Evolutionary conservation across 2,329 filamentous ascomycete species (phyloP).

Genomic region (Fusarium torreyae): DNA sequence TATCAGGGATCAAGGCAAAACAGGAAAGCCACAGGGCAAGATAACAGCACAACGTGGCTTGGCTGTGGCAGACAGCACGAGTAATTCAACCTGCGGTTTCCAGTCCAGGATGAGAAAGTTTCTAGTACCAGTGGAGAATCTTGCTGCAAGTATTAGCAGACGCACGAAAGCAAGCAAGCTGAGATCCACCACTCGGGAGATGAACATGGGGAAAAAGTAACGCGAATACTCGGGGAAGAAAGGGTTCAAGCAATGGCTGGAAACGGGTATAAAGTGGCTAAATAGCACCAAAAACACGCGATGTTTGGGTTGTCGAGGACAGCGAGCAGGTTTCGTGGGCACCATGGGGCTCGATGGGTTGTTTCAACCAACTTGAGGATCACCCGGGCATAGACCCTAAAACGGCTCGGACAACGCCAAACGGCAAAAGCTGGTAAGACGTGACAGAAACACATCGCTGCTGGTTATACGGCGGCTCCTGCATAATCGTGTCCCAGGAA

Average conservation of each 20-base stretch:
- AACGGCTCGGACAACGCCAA: slow-evolving; percentile 17
- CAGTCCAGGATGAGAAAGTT: slow-evolving; percentile 29
- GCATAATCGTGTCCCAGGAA: slow-evolving; percentile 10
- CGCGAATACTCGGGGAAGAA: background rate
- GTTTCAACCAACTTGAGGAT: slow-evolving; percentile 33
- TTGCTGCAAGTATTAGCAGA: slow-evolving; percentile 35
- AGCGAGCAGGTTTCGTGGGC: slow-evolving; percentile 31
- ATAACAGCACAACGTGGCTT: slow-evolving; percentile 24
- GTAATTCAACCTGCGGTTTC: slow-evolving; percentile 13
- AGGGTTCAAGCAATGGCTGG: slow-evolving; percentile 1
- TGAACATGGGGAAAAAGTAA: slow-evolving; percentile 14
- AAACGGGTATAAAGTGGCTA: background rate
- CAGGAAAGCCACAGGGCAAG: slow-evolving; percentile 1
- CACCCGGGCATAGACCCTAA: slow-evolving; percentile 34
- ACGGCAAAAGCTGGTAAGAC: slow-evolving; percentile 18
- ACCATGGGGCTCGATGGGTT: slow-evolving; percentile 23
- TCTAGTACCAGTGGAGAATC: slow-evolving; percentile 27
- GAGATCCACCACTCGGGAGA: slow-evolving; percentile 19
- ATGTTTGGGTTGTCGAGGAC: slow-evolving; percentile 20
- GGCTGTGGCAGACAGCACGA: slow-evolving; percentile 19
- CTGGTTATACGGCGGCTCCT: slow-evolving; percentile 20
- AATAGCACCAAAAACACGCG: slow-evolving; percentile 7
- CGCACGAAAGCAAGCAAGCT: slow-evolving; percentile 31
- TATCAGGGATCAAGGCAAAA: slow-evolving; percentile 16
- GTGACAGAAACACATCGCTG: slow-evolving; percentile 13